Base-by-base conservation (phyloP, 2,329 filamentous ascomycete species). In the Cordyceps tenuipes region DNA sequence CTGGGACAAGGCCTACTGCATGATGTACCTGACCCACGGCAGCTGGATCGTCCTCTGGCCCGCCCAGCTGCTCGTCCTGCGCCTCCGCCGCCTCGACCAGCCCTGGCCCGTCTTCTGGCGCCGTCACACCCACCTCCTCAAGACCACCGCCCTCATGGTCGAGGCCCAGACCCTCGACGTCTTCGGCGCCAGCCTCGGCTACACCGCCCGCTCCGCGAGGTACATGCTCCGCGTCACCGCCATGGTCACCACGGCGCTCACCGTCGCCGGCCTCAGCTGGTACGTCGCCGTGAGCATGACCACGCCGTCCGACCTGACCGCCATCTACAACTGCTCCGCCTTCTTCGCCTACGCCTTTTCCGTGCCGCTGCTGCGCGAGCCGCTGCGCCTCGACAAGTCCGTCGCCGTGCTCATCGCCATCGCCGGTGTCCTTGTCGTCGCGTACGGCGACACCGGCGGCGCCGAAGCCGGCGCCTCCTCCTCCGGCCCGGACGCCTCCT, bases 1-100 rank as follows among this genome's bases (percentile, higher is more conserved):
- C 64, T 99, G 94, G 94, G 85, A 95, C 76, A 99, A 99, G 78
- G 90, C 94, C n/a, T 99, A 97, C 77, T 96, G 91, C 79, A 99
- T 99, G 94, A 84, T 99, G 80, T 97, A 96, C 75, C 81, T 99
- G 65, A 99, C 94, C 12, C 94, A 99, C 76, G 89, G 93, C 59
- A 96, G 91, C 2, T 99, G 94, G 94, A 73, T 87, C 10, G 75
- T 97, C 53, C 81, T 99, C 26, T 99, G 91, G 90, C 93, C 92
- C 0, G 76, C 83, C 12, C 91, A 96, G 73, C 82, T 99, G 41
- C 73, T 89, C 26, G 82, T 96, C 55, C 79, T 97, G 63, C 87
- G 93, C 60, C 64, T 94, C 15, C 89, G 91, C 71, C 90, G 91
- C 73, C 85, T 86, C 68, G 82, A 87, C 63, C 79, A 89, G 68